phyloP scores from a whole-genome alignment of 2,329 filamentous ascomycete species.

The Colletotrichum scovillei region DNA sequence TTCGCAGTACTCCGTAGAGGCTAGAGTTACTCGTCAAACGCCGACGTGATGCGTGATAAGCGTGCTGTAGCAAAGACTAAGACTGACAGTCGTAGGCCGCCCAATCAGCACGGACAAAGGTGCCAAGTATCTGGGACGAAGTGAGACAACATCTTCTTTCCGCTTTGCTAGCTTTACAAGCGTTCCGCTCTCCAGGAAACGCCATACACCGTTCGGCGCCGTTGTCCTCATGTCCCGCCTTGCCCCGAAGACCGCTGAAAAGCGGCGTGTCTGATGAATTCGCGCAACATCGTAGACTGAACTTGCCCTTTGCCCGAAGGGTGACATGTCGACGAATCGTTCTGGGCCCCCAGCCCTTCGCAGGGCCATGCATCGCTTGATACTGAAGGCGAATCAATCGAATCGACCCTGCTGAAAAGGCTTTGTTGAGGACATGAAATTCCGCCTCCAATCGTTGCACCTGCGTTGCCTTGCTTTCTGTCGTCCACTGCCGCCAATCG shows the following conservation, averaged over 20 bases:
- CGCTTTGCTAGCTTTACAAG: neutral
- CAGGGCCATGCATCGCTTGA: neutral
- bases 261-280: neutral
- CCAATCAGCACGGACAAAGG: slow-evolving; percentile 12
- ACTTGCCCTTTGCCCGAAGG: neutral
- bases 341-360: neutral
- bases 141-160: slow-evolving; percentile 16
- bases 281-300: neutral
- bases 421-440: neutral
- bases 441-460: neutral
- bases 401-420: neutral
- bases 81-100: slow-evolving; percentile 8
- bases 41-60: neutral
- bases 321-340: neutral
- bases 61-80: neutral
- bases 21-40: neutral
- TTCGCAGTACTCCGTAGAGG: too few species aligned
- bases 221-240: neutral
- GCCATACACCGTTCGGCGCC: neutral
- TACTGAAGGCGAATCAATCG: neutral
- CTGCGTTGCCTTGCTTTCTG: neutral
- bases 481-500: neutral
- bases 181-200: neutral
- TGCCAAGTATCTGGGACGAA: neutral
- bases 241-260: neutral